Evolutionary conservation across 1,139 yeast species (phyloP), one percentile per base, ranked within the genome.

Genomic region (Diutina scorzettiae): DNA sequence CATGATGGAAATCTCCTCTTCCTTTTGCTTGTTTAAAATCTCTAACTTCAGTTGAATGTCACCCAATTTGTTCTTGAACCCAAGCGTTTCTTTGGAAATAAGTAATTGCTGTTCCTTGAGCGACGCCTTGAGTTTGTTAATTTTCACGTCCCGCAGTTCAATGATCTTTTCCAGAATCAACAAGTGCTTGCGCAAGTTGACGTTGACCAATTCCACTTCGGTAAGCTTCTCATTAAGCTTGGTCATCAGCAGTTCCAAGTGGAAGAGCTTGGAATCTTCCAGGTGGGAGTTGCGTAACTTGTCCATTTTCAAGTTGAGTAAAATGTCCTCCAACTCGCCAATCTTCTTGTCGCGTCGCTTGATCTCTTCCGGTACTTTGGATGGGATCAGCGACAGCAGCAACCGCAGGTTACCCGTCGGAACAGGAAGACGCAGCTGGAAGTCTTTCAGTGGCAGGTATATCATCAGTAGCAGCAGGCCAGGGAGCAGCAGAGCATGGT

Each of bases 131-230:
- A 83, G 63, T 34, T 71, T 67, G 43, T 65, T 64, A 40, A 82
- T 81, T 41, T 83, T 70, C 44, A 67, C 69, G 47, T 76, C 78
- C 43, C 87, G 68, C 23, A 76, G 66, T 21, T 72, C 78, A 28
- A 81, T 69, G 43, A 81, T 69, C 51, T 75, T 71, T 47, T 77
- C 77, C 41, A 79, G 69, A 14, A 78, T 66, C 23, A 69, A 64
- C 27, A 57, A 47, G 41, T 68, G 73, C 43, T 64, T 66, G 14
- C 69, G 53, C n/a, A 66, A 51, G 43, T 65, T 66, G 23, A 54
- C 55, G 46, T 63, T 67, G 44, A 64, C 60, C 39, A 62, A 51
- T 43, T 65, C 71, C 32, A 63, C 68, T 43, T 68, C 73, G 43
- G 53, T 58, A 37, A 69, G 53, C 49, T 66, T 68, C 45, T 60